Percentiles rank a stretch among this genome's conserved stretches.
phyloP scores from a whole-genome alignment of 352 stramenopile genomes.

The Halophytophthora polymorphica region DNA sequence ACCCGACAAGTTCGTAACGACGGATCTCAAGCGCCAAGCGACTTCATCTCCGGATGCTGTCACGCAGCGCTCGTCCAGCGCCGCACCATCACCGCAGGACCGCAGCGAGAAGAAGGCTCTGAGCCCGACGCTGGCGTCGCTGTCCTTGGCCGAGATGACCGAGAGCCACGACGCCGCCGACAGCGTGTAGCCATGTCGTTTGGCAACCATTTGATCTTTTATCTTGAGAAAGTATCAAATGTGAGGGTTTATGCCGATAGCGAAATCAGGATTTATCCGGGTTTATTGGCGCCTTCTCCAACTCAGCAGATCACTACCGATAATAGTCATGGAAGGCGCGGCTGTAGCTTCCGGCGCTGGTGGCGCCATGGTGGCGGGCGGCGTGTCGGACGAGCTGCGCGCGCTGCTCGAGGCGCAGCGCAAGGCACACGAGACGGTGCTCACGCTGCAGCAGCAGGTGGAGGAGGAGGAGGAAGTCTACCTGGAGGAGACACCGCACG shows the following conservation, averaged over 20 bases:
- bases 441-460: slow-evolving; percentile 73
- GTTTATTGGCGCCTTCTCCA: too few species aligned
- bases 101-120: slow-evolving; percentile 6
- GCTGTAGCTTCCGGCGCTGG: slow-evolving; percentile 1
- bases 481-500: slow-evolving; percentile 79
- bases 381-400: slow-evolving; percentile 66
- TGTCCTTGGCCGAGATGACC: slow-evolving; percentile 58
- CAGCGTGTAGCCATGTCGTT: slow-evolving; percentile 8
- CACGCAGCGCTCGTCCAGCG: slow-evolving; percentile 2
- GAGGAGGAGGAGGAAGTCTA: slow-evolving; percentile 77
- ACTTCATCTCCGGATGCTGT: slow-evolving; percentile 14
- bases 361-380: slow-evolving; percentile 11
- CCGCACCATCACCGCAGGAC: slow-evolving; percentile 5
- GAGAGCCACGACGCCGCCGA: slow-evolving; percentile 42
- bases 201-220: slow-evolving; percentile 1
- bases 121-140: slow-evolving; percentile 9
- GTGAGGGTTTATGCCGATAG: slow-evolving; percentile 3
- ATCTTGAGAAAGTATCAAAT: slow-evolving; percentile 4
- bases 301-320: too few species aligned
- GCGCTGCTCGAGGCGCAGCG: slow-evolving; percentile 68
- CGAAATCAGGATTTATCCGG: slow-evolving; percentile 4
- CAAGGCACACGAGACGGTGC: slow-evolving; percentile 64
- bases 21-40: slow-evolving; percentile 20
- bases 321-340: not conserved
- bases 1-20: slow-evolving; percentile 15